phyloP scores from a whole-genome alignment of 2,329 filamentous ascomycete species.

The Sporothrix luriei region DNA sequence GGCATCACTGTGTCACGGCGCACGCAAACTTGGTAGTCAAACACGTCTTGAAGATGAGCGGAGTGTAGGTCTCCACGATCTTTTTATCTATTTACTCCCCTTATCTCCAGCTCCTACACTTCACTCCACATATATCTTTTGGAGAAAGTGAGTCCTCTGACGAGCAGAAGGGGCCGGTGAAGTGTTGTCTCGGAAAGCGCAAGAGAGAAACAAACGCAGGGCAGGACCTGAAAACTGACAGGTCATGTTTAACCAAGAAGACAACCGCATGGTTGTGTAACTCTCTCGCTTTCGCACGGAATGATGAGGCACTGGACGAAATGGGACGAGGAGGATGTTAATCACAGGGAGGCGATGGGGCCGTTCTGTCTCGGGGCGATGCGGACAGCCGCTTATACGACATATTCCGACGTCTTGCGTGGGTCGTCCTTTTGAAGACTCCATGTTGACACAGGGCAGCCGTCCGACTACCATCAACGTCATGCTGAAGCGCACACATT shows the following conservation, averaged over 20 bases:
- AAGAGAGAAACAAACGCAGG: not conserved
- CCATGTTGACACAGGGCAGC: not conserved
- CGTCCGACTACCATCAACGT: not conserved
- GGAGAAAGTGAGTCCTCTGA: not conserved
- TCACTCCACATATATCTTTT: not conserved
- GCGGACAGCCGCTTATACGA: slow-evolving; percentile 19
- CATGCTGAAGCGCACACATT: not conserved
- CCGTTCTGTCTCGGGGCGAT: not conserved
- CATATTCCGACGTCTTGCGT: not conserved
- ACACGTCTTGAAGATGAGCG: not conserved
- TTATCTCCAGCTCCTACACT: not conserved
- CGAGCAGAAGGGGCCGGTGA: not conserved
- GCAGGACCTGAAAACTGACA: not conserved
- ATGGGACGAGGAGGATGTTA: not conserved
- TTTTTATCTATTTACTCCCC: not conserved
- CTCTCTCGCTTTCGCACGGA: slow-evolving; percentile 14
- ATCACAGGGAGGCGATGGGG: not conserved
- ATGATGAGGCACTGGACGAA: not conserved
- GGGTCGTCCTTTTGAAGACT: no score
- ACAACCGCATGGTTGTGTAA: slow-evolving; percentile 2
- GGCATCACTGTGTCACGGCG: not conserved
- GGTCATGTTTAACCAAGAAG: slow-evolving; percentile 22
- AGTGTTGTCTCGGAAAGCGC: not conserved
- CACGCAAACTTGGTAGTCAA: not conserved
- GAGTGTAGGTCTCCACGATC: not conserved